Evolutionary conservation across 306 rosid genomes (phyloP).

Genomic region (Hippophae rhamnoides): DNA sequence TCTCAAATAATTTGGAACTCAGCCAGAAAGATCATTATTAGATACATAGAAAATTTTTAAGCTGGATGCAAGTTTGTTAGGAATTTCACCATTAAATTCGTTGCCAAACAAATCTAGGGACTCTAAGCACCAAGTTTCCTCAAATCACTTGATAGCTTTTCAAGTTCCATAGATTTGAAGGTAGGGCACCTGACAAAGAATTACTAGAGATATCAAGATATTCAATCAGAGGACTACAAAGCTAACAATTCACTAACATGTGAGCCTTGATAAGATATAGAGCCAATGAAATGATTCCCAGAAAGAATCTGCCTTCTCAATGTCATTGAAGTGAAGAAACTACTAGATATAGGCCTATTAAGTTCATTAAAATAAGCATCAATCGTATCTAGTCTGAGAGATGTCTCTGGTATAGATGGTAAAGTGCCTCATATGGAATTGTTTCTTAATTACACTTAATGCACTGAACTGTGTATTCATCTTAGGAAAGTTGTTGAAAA

Average conservation of each 20-base stretch:
- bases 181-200: slow-evolving; percentile 56
- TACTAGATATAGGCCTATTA: slow-evolving; percentile 58
- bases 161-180: slow-evolving; percentile 63
- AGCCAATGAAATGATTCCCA: slow-evolving; percentile 57
- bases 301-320: slow-evolving; percentile 73
- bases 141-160: slow-evolving; percentile 59
- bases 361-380: slow-evolving; percentile 77
- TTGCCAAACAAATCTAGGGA: slow-evolving; percentile 72
- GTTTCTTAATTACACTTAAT: slow-evolving; percentile 34
- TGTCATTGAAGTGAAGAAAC: slow-evolving; percentile 54
- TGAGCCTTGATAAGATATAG: slow-evolving; percentile 57
- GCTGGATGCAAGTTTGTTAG: slow-evolving; percentile 65
- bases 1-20: slow-evolving; percentile 56
- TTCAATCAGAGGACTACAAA: slow-evolving; percentile 38
- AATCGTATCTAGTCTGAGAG: slow-evolving; percentile 42
- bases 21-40: slow-evolving; percentile 65
- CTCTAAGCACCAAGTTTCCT: slow-evolving; percentile 57
- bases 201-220: slow-evolving; percentile 74
- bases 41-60: slow-evolving; percentile 69
- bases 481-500: slow-evolving; percentile 54
- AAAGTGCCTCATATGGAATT: slow-evolving; percentile 48
- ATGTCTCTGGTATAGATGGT: slow-evolving; percentile 46
- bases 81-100: slow-evolving; percentile 66
- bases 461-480: slow-evolving; percentile 32
- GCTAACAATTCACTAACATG: slow-evolving; percentile 64